Percentiles rank a stretch among this genome's conserved stretches.
Evolutionary conservation across 192 early-diverging fungal genomes (phyloP).

Genomic region (Gaertneriomyces semiglobifer): DNA sequence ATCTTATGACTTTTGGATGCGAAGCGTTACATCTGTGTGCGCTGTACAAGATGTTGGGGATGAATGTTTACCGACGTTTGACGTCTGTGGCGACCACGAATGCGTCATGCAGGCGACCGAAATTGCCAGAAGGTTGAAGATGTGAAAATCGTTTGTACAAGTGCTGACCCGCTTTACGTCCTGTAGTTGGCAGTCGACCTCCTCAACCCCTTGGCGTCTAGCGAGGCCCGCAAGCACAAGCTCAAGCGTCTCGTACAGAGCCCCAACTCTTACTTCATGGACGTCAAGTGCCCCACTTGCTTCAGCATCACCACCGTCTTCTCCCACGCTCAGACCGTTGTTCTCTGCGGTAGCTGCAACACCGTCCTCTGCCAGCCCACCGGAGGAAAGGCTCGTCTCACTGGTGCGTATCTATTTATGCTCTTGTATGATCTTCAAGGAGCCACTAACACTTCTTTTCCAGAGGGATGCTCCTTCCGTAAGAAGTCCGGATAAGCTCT

Average conservation of each 20-base stretch:
- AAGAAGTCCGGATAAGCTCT: conserved; percentile 58
- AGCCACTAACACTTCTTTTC: conserved; percentile 23
- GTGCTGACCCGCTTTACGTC: background rate
- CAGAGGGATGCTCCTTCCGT: conserved; percentile 75
- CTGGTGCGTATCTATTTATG: conserved; percentile 55
- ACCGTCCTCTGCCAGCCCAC: conserved; percentile 99
- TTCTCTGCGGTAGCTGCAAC: conserved; percentile 91
- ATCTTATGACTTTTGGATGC: too few relatives aligned
- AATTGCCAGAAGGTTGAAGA: too few relatives aligned
- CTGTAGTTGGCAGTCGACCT: conserved; percentile 85
- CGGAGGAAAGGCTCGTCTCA: conserved; percentile 96
- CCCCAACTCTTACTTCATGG: conserved; percentile 99
- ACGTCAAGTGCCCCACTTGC: conserved; percentile 89
- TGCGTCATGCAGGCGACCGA: too few relatives aligned
- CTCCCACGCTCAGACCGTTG: conserved; percentile 98
- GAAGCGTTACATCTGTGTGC: too few relatives aligned
- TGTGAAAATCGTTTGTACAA: too few relatives aligned
- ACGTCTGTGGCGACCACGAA: too few relatives aligned
- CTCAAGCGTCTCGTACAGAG: conserved; percentile 94
- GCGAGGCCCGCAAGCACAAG: conserved; percentile 83
- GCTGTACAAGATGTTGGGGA: too few relatives aligned
- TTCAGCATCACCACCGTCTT: conserved; percentile 92
- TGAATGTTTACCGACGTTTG: too few relatives aligned
- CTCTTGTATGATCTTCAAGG: background rate
- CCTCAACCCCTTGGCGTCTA: conserved; percentile 79